A percentile compares a stretch with the other conserved stretches of the same genome.
Evolutionary conservation across 345 rosid genomes (phyloP).

Genomic region (Lepidium sativum): DNA sequence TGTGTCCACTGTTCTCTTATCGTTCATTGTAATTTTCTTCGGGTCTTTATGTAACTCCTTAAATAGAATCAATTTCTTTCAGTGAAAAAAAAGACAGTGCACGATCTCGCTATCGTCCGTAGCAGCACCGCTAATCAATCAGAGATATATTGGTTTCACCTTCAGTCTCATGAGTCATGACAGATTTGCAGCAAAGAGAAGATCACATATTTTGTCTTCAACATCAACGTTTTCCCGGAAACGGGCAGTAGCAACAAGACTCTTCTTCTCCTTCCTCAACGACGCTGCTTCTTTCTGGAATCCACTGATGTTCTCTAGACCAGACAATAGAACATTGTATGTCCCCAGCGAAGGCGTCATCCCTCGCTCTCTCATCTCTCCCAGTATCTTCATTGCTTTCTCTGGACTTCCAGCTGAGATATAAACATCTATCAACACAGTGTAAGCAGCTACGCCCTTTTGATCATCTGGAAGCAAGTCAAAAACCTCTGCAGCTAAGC

Average conservation of each 20-base stretch:
- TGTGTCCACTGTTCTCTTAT: no score
- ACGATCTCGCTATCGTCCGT: constrained; percentile 19
- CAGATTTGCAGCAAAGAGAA: constrained; percentile 42
- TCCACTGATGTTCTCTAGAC: constrained; percentile 52
- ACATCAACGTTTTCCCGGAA: constrained; percentile 21
- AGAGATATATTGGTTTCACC: neutral
- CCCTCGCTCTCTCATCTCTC: constrained; percentile 46
- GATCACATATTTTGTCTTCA: constrained; percentile 64
- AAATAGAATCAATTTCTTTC: no score
- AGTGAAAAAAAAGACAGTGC: no score
- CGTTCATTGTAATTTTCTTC: no score
- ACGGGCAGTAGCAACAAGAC: constrained; percentile 28
- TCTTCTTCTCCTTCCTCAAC: constrained; percentile 56
- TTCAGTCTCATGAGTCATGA: neutral
- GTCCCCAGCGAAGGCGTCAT: constrained; percentile 59
- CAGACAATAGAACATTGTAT: constrained; percentile 52
- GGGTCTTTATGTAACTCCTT: no score
- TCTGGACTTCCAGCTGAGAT: constrained; percentile 67
- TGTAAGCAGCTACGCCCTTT: constrained; percentile 56
- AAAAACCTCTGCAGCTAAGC: constrained; percentile 52
- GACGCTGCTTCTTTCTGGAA: constrained; percentile 36
- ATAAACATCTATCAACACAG: constrained; percentile 59
- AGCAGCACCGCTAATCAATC: neutral
- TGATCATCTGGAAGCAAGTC: constrained; percentile 49
- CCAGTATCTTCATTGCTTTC: constrained; percentile 54